phyloP scores from a whole-genome alignment of 352 stramenopile species.

The Stramenopiles sp. region DNA sequence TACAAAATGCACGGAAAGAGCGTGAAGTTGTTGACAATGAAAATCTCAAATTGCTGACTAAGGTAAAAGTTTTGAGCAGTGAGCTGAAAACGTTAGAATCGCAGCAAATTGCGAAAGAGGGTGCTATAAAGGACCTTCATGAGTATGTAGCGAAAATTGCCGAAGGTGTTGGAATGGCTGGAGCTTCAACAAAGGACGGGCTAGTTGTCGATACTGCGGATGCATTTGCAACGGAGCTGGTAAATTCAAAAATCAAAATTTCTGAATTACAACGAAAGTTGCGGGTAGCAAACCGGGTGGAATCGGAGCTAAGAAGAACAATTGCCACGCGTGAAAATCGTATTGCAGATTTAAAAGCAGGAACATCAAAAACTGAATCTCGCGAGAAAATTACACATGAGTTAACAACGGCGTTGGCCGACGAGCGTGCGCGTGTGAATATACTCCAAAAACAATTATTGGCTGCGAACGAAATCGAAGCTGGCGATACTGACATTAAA shows the following conservation, averaged over 20 bases:
- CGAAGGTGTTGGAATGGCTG: background rate
- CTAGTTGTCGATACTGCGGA: background rate
- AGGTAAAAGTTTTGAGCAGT: background rate
- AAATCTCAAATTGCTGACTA: background rate
- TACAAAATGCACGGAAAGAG: background rate
- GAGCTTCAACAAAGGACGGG: background rate
- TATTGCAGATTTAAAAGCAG: background rate
- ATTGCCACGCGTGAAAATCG: background rate
- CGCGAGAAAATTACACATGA: background rate
- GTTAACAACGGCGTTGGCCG: background rate
- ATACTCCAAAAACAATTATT: no score
- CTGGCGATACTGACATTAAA: background rate
- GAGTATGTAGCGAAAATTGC: background rate
- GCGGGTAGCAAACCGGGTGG: background rate
- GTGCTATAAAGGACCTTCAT: background rate
- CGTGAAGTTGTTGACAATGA: background rate
- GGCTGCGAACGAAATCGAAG: background rate
- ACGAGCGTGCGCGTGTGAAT: background rate
- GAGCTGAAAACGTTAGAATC: constrained; percentile 4
- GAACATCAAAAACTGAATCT: background rate
- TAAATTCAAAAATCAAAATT: constrained; percentile 8
- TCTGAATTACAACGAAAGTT: background rate
- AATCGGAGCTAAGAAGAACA: background rate
- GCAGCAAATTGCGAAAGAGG: background rate
- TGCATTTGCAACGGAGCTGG: background rate